Evolutionary conservation across 163 green algal species (phyloP).

Genomic region (Coccomyxa subellipsoidea): DNA sequence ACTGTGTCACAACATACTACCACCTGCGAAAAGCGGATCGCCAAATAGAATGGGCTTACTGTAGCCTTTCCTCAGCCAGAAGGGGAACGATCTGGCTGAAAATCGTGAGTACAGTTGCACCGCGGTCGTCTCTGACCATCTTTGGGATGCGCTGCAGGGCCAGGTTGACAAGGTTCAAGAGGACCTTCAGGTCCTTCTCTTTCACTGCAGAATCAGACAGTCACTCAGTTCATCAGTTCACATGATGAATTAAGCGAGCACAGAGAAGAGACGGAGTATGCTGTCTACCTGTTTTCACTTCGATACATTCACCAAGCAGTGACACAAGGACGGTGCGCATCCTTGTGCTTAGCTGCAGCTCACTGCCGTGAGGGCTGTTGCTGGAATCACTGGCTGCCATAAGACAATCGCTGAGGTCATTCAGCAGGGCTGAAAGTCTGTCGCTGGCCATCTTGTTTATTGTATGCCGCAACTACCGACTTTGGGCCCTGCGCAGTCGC

Average conservation of each 20-base stretch:
- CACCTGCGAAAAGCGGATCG: too few species aligned
- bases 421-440: slow-evolving; percentile 8
- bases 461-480: neutral
- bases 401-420: slow-evolving; percentile 30
- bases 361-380: neutral
- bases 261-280: neutral
- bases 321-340: slow-evolving; percentile 31
- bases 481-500: too few species aligned
- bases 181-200: slow-evolving; percentile 3
- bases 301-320: slow-evolving; percentile 19
- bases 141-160: slow-evolving; percentile 16
- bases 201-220: neutral
- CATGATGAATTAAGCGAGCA: neutral
- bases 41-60: neutral
- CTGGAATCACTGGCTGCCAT: slow-evolving; percentile 8
- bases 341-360: slow-evolving; percentile 6
- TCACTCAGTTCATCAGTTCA: neutral
- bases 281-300: slow-evolving; percentile 13
- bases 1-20: too few species aligned
- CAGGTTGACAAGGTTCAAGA: slow-evolving; percentile 35
- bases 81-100: slow-evolving; percentile 31
- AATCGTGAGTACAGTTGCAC: slow-evolving; percentile 11
- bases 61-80: slow-evolving; percentile 9
- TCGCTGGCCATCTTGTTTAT: slow-evolving; percentile 3
- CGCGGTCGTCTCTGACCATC: slow-evolving; percentile 13